A percentile compares a stretch with the other conserved stretches of the same genome.
These are phyloP conservation scores for Globisporangium recalcitrans DNA, from an alignment of 352 stramenopile genomes.

Conservation along the genomic window DNA sequence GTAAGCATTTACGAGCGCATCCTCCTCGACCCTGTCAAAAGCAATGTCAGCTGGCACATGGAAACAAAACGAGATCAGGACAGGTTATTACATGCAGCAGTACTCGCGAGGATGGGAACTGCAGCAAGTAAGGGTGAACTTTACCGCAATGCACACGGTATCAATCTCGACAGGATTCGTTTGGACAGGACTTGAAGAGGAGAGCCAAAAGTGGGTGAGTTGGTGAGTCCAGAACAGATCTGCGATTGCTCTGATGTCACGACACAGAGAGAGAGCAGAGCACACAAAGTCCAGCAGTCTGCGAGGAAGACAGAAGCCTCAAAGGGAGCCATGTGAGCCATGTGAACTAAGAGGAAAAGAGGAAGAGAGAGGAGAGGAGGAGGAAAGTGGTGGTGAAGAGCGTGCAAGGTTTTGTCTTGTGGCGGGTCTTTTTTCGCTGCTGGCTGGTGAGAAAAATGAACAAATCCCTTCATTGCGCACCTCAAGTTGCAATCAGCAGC, in stretches of 20 bases:
- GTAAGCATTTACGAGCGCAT: constrained; percentile 3
- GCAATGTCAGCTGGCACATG: not conserved
- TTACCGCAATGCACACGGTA: not conserved
- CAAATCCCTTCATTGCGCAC: not conserved
- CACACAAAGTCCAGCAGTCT: not conserved
- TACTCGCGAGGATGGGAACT: no score
- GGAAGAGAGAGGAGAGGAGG: not conserved
- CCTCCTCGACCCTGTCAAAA: not conserved
- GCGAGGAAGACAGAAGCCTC: not conserved
- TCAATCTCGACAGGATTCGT: not conserved
- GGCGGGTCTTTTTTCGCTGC: not conserved
- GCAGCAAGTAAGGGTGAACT: no score
- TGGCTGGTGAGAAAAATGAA: not conserved
- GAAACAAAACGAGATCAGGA: not conserved
- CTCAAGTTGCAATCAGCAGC: not conserved
- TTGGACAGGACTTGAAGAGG: not conserved
- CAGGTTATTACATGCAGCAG: not conserved
- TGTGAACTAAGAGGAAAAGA: no score
- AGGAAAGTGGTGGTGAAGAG: not conserved
- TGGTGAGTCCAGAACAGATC: not conserved
- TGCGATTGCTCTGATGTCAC: not conserved
- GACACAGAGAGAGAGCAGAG: not conserved
- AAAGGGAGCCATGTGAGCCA: not conserved
- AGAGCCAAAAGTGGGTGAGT: not conserved
- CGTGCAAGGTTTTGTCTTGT: not conserved